phyloP scores from a whole-genome alignment of 2,329 filamentous ascomycete genomes.

The Trichophaea hybrida region DNA sequence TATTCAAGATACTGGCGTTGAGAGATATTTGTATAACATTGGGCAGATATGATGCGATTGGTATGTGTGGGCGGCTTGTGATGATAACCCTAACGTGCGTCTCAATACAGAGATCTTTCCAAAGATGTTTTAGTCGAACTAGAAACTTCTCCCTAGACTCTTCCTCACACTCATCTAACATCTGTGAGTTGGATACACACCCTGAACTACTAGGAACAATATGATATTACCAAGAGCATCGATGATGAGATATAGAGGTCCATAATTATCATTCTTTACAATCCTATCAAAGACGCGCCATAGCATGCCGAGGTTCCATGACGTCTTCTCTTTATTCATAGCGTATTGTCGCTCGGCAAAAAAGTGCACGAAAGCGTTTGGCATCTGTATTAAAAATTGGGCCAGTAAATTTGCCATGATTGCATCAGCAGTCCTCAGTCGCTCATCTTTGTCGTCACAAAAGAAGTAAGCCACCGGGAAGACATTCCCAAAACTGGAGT shows the following conservation, averaged over 20 bases:
- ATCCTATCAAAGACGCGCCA: conserved; percentile 6
- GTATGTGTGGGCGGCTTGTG: too few species aligned
- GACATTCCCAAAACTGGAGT: neutral
- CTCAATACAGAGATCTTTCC: too few species aligned
- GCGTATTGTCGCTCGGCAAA: neutral
- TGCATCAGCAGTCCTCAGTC: conserved; percentile 4
- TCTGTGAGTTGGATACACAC: too few species aligned
- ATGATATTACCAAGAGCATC: conserved; percentile 1
- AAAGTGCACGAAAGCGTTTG: conserved; percentile 1
- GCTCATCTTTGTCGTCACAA: conserved; percentile 8
- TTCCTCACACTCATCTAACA: too few species aligned
- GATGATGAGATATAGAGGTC: conserved; percentile 5
- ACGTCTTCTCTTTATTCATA: conserved; percentile 4
- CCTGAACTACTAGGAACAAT: too few species aligned
- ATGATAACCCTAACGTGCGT: too few species aligned
- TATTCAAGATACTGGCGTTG: too few species aligned
- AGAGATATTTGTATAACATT: too few species aligned
- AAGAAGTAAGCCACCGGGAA: conserved; percentile 8
- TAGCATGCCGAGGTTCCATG: conserved; percentile 2
- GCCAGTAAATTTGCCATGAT: conserved; percentile 2
- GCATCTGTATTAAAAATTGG: conserved; percentile 2
- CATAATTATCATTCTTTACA: neutral
- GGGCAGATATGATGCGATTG: too few species aligned
- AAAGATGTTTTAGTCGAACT: too few species aligned
- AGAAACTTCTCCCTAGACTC: too few species aligned